Evolutionary conservation across 2,329 filamentous ascomycete genomes (phyloP), one percentile per base, ranked within the genome.

Genomic region (Beauveria sp.): DNA sequence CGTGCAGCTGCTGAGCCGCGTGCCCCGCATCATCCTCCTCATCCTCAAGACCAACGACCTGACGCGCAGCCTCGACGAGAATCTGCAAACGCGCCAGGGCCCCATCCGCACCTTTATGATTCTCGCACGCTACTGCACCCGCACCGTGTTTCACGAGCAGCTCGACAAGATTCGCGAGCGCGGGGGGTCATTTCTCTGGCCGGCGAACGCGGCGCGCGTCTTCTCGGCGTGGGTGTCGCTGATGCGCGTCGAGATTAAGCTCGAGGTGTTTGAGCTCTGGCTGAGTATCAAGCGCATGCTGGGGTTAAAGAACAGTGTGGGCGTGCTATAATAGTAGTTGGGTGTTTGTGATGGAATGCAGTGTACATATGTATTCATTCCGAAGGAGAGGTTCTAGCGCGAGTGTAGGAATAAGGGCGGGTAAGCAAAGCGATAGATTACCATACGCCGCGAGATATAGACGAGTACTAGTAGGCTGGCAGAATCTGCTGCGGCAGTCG

Each of bases 1-100:
- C 7, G 91, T 99, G 8, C 87, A 92, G 66, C 79, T 99, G 66
- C 84, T 99, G 5, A 91, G 91, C 53, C 85, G 91, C 68, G 92
- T 99, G 7, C 94, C 94, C 0, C 81, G 92, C 50, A 91, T 99
- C 65, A 96, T 99, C 59, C 81, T 99, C 14, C 80, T 99, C 30
- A 97, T 99, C 66, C 81, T 99, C 64, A 99, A 99, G 77, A 99
- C 94, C 2, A 99, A 99, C 72, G 94, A 99, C 75, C 79, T 99
- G 44, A 99, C 94, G 18, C 86, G 94, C 65, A 94, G 89, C 68
- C 82, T 99, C 20, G 94, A 99, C 71, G 94, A 99, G 78, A 92
- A 89, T 70, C 79, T 96, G 43, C 88, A 92, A 60, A 94, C 90
- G 0, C 80, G 83, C 7, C 82, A 84, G 64, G 86, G 86, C 0